Evolutionary conservation across 164 flowering plant genomes (phyloP).

Genomic region (Paratinospora sagittata): DNA sequence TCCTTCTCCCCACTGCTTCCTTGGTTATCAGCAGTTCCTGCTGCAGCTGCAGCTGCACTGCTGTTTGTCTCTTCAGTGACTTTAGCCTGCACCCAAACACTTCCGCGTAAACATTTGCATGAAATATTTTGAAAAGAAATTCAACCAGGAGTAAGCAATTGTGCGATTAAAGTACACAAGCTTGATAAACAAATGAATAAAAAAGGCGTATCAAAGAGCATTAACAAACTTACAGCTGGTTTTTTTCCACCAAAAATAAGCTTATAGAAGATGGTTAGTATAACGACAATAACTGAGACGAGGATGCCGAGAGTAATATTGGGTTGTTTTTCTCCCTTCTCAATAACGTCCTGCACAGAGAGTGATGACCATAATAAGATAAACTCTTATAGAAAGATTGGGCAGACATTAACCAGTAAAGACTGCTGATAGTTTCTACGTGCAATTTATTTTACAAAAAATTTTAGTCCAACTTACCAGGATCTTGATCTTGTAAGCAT

Average conservation of each 20-base stretch:
- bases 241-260: slow-evolving; percentile 86
- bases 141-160: too few species aligned
- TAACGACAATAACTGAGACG: slow-evolving; percentile 42
- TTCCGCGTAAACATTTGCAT: not conserved
- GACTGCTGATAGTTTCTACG: not conserved
- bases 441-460: not conserved
- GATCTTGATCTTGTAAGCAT: slow-evolving; percentile 47
- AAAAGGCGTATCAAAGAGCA: not conserved
- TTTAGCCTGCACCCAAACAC: slow-evolving; percentile 20
- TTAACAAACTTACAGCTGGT: slow-evolving; percentile 30
- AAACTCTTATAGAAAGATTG: not conserved
- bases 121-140: not conserved
- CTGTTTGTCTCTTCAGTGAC: slow-evolving; percentile 15
- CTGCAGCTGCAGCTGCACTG: slow-evolving; percentile 12
- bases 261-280: slow-evolving; percentile 45
- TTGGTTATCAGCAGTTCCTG: slow-evolving; percentile 27
- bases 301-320: slow-evolving; percentile 66
- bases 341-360: slow-evolving; percentile 62
- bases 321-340: slow-evolving; percentile 82
- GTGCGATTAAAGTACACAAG: too few species aligned
- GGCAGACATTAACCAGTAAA: not conserved
- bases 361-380: not conserved
- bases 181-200: not conserved
- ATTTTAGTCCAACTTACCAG: slow-evolving; percentile 39
- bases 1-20: slow-evolving; percentile 36